Conservation (phyloP, 768 basidiomycete species). For the Boletus speciosus region DNA sequence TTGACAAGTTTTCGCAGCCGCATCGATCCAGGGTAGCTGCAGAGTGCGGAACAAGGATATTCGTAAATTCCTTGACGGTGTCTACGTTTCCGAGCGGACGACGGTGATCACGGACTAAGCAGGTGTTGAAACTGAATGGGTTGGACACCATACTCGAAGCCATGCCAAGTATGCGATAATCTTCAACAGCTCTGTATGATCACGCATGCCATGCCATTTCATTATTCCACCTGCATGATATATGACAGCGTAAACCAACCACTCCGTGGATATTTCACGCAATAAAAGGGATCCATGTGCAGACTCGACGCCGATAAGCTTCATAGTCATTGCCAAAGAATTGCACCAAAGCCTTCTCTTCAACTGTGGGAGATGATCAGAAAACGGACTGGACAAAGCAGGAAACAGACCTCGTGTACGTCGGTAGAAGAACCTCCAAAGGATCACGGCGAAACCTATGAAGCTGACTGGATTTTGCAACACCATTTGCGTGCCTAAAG, state of each 20-base stretch:
- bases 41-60: slow-evolving; percentile 99
- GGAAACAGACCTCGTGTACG: slow-evolving; percentile 70
- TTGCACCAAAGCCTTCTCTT: slow-evolving; percentile 71
- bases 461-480: slow-evolving; percentile 83
- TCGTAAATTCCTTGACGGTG: slow-evolving; percentile 95
- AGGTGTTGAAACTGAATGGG: slow-evolving; percentile 3
- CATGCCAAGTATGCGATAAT: slow-evolving; percentile 24
- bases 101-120: slow-evolving; percentile 48
- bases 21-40: slow-evolving; percentile 95
- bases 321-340: slow-evolving; percentile 93
- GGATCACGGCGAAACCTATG: slow-evolving; percentile 55
- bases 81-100: slow-evolving; percentile 85
- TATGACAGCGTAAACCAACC: background rate
- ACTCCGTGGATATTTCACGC: slow-evolving; percentile 38
- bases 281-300: slow-evolving; percentile 87
- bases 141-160: slow-evolving; percentile 9
- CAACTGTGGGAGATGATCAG: slow-evolving; percentile 46
- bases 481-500: slow-evolving; percentile 87
- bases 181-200: slow-evolving; percentile 27
- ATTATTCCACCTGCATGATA: slow-evolving; percentile 3
- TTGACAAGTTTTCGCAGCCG: slow-evolving; percentile 49
- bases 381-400: background rate
- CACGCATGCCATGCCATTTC: slow-evolving; percentile 20
- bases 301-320: slow-evolving; percentile 68
- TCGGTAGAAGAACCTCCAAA: slow-evolving; percentile 85